Percentiles rank a stretch among this genome's conserved stretches.
These are phyloP conservation scores for Trichoderma koningii DNA, from an alignment of 2,329 filamentous ascomycete species.

Conservation along the genomic window DNA sequence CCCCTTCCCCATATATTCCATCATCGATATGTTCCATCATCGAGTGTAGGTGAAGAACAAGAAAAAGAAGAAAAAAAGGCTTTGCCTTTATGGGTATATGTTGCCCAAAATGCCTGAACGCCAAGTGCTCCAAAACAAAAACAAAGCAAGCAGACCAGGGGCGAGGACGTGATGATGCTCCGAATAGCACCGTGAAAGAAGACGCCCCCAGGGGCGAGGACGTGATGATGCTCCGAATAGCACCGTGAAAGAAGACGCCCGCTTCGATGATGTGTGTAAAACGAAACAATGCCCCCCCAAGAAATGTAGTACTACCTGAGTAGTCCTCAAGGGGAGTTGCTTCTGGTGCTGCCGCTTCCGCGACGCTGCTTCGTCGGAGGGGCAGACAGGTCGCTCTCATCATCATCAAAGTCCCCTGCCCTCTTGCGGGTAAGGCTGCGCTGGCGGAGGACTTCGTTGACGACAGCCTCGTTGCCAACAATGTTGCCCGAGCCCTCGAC, in stretches of 20 bases:
- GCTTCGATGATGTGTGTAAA: background rate
- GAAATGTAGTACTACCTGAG: too few relatives aligned
- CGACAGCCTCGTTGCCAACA: conserved; percentile 41
- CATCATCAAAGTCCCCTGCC: conserved; percentile 26
- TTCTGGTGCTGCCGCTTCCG: background rate
- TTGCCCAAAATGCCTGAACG: conserved; percentile 5
- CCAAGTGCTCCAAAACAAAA: background rate
- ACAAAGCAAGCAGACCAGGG: background rate
- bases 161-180: background rate
- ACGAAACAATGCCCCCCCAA: too few relatives aligned
- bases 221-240: background rate
- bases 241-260: too few relatives aligned
- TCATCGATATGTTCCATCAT: too few relatives aligned
- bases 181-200: background rate
- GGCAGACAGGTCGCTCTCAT: conserved; percentile 29
- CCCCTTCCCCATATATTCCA: too few relatives aligned
- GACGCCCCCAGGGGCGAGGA: background rate
- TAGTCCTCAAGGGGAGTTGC: background rate
- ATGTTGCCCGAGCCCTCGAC: conserved; percentile 50
- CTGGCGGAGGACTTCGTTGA: conserved; percentile 36
- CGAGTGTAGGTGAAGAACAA: background rate
- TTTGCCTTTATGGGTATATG: conserved; percentile 20
- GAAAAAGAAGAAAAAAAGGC: conserved; percentile 5
- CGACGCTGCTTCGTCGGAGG: conserved; percentile 2
- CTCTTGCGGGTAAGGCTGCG: conserved; percentile 32